Percentiles rank a stretch among this genome's conserved stretches.
Evolutionary conservation across 257 asterid species (phyloP).

Genomic region (Fraxinus excelsior): DNA sequence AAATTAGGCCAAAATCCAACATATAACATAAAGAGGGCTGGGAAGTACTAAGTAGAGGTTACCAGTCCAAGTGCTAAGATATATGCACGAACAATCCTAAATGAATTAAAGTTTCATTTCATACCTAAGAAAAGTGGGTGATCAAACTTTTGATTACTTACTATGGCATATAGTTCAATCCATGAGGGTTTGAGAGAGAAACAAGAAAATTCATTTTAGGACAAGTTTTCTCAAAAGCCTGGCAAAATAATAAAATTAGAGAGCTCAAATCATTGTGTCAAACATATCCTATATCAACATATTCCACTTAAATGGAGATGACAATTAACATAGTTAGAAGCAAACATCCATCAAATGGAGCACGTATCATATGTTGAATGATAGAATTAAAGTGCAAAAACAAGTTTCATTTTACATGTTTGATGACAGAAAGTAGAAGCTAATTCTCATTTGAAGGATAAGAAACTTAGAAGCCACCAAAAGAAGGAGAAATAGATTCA

Average conservation of each 20-base stretch:
- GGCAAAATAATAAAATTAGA: constrained; percentile 14
- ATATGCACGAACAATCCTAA: neutral
- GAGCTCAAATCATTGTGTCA: neutral
- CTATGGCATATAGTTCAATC: constrained; percentile 1
- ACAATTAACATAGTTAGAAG: constrained; percentile 5
- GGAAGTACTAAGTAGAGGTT: neutral
- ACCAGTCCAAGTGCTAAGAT: neutral
- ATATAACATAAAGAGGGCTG: neutral
- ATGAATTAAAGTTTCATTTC: neutral
- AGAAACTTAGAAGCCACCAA: neutral
- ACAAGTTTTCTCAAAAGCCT: constrained; percentile 14
- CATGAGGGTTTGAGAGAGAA: neutral
- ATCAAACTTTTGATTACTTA: neutral
- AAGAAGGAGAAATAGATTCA: neutral
- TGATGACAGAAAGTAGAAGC: neutral
- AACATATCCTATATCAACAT: neutral
- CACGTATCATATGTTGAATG: neutral
- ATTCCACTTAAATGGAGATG: neutral
- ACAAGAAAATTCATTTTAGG: neutral
- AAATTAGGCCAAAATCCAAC: neutral
- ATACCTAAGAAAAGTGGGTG: constrained; percentile 12
- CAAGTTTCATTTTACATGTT: neutral
- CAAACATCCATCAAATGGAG: neutral
- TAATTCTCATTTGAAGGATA: neutral
- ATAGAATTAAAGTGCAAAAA: neutral